phyloP scores from a whole-genome alignment of 768 basidiomycete species.

The Suillus bovinus region DNA sequence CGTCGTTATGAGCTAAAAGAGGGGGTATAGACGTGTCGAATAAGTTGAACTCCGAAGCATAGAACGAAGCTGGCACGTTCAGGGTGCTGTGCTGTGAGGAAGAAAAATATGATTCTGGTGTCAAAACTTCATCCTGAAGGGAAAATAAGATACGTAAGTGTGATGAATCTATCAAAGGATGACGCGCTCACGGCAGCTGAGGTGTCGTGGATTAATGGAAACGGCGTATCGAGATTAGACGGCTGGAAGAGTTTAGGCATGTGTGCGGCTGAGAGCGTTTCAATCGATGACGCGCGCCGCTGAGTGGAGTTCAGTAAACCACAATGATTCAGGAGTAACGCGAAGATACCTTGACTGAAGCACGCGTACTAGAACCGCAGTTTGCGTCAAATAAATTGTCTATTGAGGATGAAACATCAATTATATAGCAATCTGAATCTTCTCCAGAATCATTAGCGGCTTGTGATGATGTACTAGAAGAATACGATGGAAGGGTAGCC shows the following conservation, averaged over 20 bases:
- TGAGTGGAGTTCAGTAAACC: constrained; percentile 7
- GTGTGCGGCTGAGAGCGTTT: constrained; percentile 8
- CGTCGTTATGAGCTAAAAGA: constrained; percentile 1
- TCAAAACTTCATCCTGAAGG: constrained; percentile 9
- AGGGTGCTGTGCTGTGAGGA: constrained; percentile 2
- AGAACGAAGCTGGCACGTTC: constrained; percentile 2
- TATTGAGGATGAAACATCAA: not conserved
- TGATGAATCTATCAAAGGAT: not conserved
- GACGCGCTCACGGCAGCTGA: constrained; percentile 17
- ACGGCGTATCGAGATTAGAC: constrained; percentile 9
- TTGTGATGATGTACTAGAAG: constrained; percentile 3
- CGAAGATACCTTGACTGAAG: constrained; percentile 16
- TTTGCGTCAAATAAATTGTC: constrained; percentile 7
- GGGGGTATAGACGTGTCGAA: constrained; percentile 7
- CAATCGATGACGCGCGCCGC: constrained; percentile 18
- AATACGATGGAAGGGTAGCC: not conserved
- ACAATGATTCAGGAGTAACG: constrained; percentile 9
- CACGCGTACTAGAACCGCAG: constrained; percentile 10
- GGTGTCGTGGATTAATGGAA: constrained; percentile 8
- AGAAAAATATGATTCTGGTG: not conserved
- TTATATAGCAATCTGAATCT: not conserved
- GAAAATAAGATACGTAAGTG: constrained; percentile 1
- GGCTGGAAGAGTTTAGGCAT: constrained; percentile 13
- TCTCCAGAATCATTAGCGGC: not conserved
- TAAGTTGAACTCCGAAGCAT: constrained; percentile 12